Percentiles rank a stretch among this genome's conserved stretches.
phyloP scores from a whole-genome alignment of 176 grass and related monocot species.

The Carex scoparia region DNA sequence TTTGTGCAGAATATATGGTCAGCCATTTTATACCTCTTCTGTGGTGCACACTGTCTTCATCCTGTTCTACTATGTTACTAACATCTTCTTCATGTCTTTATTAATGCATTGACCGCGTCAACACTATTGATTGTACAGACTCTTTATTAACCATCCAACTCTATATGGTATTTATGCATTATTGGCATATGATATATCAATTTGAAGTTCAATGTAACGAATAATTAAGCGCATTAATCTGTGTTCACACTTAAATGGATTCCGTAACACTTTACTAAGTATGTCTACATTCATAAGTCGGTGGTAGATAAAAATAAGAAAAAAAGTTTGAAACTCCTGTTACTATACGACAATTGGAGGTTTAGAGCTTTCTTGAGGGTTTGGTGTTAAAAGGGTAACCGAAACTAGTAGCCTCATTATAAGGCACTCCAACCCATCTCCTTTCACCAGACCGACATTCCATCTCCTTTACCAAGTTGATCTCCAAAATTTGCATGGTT shows the following conservation, averaged over 20 bases:
- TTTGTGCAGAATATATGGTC: neutral
- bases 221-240: neutral
- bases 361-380: neutral
- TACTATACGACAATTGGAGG: neutral
- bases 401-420: neutral
- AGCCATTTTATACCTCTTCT: neutral
- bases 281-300: neutral
- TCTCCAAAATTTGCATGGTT: neutral
- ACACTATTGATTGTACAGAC: neutral
- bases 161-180: neutral
- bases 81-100: neutral
- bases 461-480: neutral
- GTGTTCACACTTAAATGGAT: neutral
- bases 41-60: neutral
- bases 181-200: neutral
- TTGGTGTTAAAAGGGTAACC: neutral
- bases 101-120: neutral
- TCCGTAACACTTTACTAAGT: neutral
- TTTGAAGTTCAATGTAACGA: neutral
- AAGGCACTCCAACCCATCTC: neutral
- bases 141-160: neutral
- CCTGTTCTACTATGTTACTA: neutral
- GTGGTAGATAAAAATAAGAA: neutral
- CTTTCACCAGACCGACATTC: neutral
- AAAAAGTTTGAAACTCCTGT: neutral